Evolutionary conservation across 768 basidiomycete species (phyloP).

Genomic region (Asterophora parasitica): DNA sequence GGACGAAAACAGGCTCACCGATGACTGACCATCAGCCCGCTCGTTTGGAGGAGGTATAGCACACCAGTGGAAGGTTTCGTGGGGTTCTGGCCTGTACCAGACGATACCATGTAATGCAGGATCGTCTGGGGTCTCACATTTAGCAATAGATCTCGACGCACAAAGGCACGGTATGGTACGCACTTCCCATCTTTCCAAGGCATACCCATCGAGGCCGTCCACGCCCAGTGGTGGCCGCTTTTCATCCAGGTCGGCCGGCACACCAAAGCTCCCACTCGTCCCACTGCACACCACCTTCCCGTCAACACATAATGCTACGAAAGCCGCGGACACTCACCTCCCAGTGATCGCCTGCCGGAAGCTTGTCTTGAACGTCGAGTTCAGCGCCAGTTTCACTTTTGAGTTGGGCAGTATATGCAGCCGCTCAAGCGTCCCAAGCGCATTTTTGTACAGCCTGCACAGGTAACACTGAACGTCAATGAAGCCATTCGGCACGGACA

Average conservation of each 20-base stretch:
- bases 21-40: slow-evolving; percentile 77
- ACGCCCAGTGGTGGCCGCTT: slow-evolving; percentile 50
- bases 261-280: slow-evolving; percentile 78
- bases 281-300: slow-evolving; percentile 41
- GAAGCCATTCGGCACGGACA: slow-evolving; percentile 9
- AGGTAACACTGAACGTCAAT: slow-evolving; percentile 13
- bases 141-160: not conserved
- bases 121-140: slow-evolving; percentile 60
- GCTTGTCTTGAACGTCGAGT: slow-evolving; percentile 70
- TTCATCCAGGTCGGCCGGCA: slow-evolving; percentile 62
- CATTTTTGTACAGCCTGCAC: slow-evolving; percentile 64
- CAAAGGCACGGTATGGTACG: slow-evolving; percentile 13
- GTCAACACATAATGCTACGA: not conserved
- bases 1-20: slow-evolving; percentile 45
- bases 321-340: slow-evolving; percentile 47
- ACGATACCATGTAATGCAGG: slow-evolving; percentile 97
- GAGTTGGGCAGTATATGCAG: slow-evolving; percentile 68
- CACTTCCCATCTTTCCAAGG: slow-evolving; percentile 90
- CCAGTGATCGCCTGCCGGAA: slow-evolving; percentile 84
- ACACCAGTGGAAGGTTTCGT: slow-evolving; percentile 80
- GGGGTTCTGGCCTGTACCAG: slow-evolving; percentile 71
- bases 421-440: slow-evolving; percentile 56
- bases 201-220: slow-evolving; percentile 71
- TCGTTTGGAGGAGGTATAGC: slow-evolving; percentile 74
- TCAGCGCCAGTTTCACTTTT: slow-evolving; percentile 60